These are phyloP conservation scores for Dendrostoma leiphaemia DNA, from an alignment of 2,329 filamentous ascomycete genomes.

Conservation along the genomic window DNA sequence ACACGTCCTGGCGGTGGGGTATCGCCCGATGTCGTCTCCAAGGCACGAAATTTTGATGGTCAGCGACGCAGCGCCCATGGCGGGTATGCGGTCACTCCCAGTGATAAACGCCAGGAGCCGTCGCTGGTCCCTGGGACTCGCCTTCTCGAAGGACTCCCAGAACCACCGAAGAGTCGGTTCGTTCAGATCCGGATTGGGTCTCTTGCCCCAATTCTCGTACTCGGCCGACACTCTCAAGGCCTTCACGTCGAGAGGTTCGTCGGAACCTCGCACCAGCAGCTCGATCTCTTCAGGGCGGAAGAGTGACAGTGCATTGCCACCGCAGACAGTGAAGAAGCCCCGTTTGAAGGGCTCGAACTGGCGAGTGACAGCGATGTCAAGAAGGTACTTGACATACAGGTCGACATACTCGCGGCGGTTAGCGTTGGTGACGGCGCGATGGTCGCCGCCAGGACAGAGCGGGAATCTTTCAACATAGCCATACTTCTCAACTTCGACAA, in stretches of 20 bases:
- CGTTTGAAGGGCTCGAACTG: slow-evolving; percentile 94
- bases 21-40: slow-evolving; percentile 71
- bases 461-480: slow-evolving; percentile 65
- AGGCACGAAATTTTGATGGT: slow-evolving; percentile 74
- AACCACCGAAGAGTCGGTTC: slow-evolving; percentile 80
- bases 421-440: slow-evolving; percentile 73
- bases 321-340: slow-evolving; percentile 90
- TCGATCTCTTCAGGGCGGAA: slow-evolving; percentile 93
- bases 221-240: slow-evolving; percentile 73
- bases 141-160: slow-evolving; percentile 75
- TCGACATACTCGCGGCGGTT: slow-evolving; percentile 87
- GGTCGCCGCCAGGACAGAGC: slow-evolving; percentile 72
- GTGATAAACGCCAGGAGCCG: slow-evolving; percentile 84
- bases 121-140: slow-evolving; percentile 67
- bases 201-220: slow-evolving; percentile 74
- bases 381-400: slow-evolving; percentile 74
- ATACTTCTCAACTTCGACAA: slow-evolving; percentile 74
- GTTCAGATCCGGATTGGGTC: slow-evolving; percentile 48
- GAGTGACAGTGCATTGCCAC: slow-evolving; percentile 80
- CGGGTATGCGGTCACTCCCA: slow-evolving; percentile 85
- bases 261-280: slow-evolving; percentile 78
- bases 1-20: slow-evolving; percentile 84
- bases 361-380: slow-evolving; percentile 73
- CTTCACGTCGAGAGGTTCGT: slow-evolving; percentile 76
- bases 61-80: slow-evolving; percentile 78